Evolutionary conservation across 2,329 filamentous ascomycete genomes (phyloP).

Genomic region (Ploettnerulaceae sp.): DNA sequence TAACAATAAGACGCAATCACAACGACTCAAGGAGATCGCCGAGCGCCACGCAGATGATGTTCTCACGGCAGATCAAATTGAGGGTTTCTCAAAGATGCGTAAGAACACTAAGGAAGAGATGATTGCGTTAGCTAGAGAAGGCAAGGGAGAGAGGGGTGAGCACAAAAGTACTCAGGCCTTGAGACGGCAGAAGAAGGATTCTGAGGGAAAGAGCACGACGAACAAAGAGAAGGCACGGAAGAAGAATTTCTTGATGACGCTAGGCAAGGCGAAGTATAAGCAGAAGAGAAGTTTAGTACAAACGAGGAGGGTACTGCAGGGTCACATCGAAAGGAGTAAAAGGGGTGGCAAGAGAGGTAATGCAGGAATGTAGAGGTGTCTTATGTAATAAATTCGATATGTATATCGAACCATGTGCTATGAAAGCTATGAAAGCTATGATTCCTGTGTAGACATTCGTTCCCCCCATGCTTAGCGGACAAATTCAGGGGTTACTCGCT

Average conservation of each 20-base stretch:
- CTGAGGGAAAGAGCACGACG: slow-evolving; percentile 89
- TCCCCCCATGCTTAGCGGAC: too few relatives aligned
- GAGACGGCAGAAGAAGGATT: slow-evolving; percentile 79
- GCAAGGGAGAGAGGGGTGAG: slow-evolving; percentile 70
- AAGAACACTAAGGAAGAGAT: slow-evolving; percentile 89
- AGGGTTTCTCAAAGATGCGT: slow-evolving; percentile 74
- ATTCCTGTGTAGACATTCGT: too few relatives aligned
- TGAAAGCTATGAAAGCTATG: too few relatives aligned
- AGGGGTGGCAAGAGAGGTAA: slow-evolving; percentile 80
- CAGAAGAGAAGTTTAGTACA: slow-evolving; percentile 90
- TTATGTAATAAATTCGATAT: neutral
- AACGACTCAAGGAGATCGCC: slow-evolving; percentile 37
- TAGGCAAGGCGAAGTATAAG: slow-evolving; percentile 93
- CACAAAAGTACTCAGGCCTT: slow-evolving; percentile 84
- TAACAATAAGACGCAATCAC: slow-evolving; percentile 40
- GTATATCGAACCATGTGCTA: too few relatives aligned
- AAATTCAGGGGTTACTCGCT: too few relatives aligned
- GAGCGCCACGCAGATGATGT: slow-evolving; percentile 77
- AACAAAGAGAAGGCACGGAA: slow-evolving; percentile 94
- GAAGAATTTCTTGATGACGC: slow-evolving; percentile 99
- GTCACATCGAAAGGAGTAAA: slow-evolving; percentile 78
- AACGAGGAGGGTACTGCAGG: slow-evolving; percentile 73
- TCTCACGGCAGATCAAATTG: slow-evolving; percentile 86
- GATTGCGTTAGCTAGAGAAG: slow-evolving; percentile 75
- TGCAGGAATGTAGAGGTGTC: slow-evolving; percentile 29